These are phyloP conservation scores for Fusarium brachygibbosum DNA, from an alignment of 2,329 filamentous ascomycete genomes.

Conservation along the genomic window DNA sequence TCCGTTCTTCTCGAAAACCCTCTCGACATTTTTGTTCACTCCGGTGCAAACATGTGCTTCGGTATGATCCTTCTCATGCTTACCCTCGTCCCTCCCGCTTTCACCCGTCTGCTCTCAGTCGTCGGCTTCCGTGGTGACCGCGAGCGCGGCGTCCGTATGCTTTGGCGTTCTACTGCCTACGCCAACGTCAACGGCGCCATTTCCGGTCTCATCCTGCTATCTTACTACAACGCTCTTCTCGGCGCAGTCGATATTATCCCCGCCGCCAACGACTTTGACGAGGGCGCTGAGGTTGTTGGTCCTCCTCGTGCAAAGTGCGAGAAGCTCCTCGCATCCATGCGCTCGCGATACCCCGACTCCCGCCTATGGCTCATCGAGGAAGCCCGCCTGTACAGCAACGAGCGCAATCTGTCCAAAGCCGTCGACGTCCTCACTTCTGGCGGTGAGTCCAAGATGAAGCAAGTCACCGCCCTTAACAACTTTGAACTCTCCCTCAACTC, in stretches of 20 bases:
- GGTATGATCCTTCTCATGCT: slow-evolving; percentile 87
- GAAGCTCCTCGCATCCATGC: slow-evolving; percentile 79
- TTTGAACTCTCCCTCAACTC: slow-evolving; percentile 86
- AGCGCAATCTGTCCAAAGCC: slow-evolving; percentile 75
- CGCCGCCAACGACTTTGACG: slow-evolving; percentile 65
- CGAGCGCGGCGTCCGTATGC: slow-evolving; percentile 82
- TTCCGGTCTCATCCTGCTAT: slow-evolving; percentile 82
- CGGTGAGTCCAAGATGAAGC: slow-evolving; percentile 80
- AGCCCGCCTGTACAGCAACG: slow-evolving; percentile 79
- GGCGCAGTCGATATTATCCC: slow-evolving; percentile 91
- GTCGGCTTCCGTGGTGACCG: slow-evolving; percentile 94
- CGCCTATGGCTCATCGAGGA: slow-evolving; percentile 91
- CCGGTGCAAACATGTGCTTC: slow-evolving; percentile 89
- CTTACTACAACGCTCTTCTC: slow-evolving; percentile 89
- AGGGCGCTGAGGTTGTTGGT: slow-evolving; percentile 71
- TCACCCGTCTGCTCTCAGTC: slow-evolving; percentile 86
- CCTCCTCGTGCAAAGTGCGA: slow-evolving; percentile 79
- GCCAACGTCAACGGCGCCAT: slow-evolving; percentile 94
- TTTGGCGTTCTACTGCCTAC: slow-evolving; percentile 91
- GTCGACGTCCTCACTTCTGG: slow-evolving; percentile 73
- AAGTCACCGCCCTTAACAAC: slow-evolving; percentile 85
- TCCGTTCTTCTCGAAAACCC: slow-evolving; percentile 77
- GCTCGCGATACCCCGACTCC: slow-evolving; percentile 81
- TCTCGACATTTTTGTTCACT: slow-evolving; percentile 89
- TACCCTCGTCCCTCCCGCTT: slow-evolving; percentile 93